Evolutionary conservation across 805 yeast genomes (phyloP).

Genomic region (Candida odintsovae): DNA sequence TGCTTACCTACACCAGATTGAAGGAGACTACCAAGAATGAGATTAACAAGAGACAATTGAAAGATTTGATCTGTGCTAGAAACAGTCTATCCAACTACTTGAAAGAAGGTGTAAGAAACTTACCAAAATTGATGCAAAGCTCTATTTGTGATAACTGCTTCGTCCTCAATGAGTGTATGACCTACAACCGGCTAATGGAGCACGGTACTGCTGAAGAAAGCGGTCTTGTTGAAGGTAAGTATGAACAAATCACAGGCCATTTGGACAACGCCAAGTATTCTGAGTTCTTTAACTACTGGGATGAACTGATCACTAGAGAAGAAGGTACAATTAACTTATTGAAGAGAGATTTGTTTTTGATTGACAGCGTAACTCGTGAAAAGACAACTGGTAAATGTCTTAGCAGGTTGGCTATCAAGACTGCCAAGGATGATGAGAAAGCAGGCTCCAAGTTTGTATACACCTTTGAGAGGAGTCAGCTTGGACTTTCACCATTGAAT

Average conservation of each 20-base stretch:
- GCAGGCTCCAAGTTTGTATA: constrained; percentile 33
- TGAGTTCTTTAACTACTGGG: constrained; percentile 69
- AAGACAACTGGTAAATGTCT: constrained; percentile 50
- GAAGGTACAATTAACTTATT: constrained; percentile 49
- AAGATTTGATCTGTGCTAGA: constrained; percentile 64
- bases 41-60: constrained; percentile 49
- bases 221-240: constrained; percentile 46
- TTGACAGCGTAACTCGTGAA: constrained; percentile 57
- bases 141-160: constrained; percentile 60
- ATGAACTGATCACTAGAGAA: constrained; percentile 64
- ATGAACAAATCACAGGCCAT: constrained; percentile 45
- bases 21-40: constrained; percentile 50
- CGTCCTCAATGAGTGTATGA: constrained; percentile 55
- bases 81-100: constrained; percentile 61
- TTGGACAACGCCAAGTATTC: constrained; percentile 38
- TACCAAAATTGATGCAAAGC: constrained; percentile 50
- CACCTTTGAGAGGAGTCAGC: constrained; percentile 37
- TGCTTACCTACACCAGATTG: constrained; percentile 69
- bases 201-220: constrained; percentile 48
- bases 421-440: constrained; percentile 15
- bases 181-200: constrained; percentile 53
- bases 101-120: constrained; percentile 39
- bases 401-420: constrained; percentile 41
- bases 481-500: constrained; percentile 13
- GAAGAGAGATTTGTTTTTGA: constrained; percentile 53